Evolutionary conservation across 768 basidiomycete species (phyloP), one percentile per base, ranked within the genome.

Genomic region (Leccinum ochraceum): DNA sequence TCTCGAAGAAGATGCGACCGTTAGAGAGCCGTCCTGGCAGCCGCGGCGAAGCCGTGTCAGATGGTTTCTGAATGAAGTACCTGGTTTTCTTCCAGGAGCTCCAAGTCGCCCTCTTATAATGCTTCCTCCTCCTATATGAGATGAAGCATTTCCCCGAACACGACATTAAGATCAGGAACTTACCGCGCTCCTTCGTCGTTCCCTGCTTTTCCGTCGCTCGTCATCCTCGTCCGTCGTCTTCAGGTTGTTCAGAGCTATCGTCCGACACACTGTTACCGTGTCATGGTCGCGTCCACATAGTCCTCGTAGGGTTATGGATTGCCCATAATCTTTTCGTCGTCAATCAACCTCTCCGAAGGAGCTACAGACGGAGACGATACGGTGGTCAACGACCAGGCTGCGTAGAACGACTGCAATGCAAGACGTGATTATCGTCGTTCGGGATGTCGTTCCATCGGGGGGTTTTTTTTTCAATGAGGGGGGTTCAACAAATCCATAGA

Each of bases 191-290:
- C 87, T 87, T 69, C 87, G 82, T 63, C 84, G 81, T 72, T 86
- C 92, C 60, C 83, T 82, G 64, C 82, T 82, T 66, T 83, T 79
- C 49, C 76, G 81, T 60, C 81, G 78, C 58, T 81, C 91, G 0
- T 94, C 92, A 9, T 94, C 92, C 22, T 94, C 90, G 0, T 90
- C 94, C 90, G 69, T 96, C 94, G 53, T 96, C 94, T 44, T 95
- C 92, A 37, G 85, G 89, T 69, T 94, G 92, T 67, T 93, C 92
- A 50, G 91, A 94, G 71, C 92, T 94, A 75, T 94, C 92, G 70
- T 90, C 90, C 22, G 86, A 84, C 58, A 76, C 76, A 24, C 59
- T 67, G 22, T 66, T 65, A 58, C 77, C 79, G 44, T 75, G 82
- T 82, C 67, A 73, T 74, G 49, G 79, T 72, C 55, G 79, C 80